phyloP scores from a whole-genome alignment of 176 grass and related monocot genomes.

The Urochloa ruziziensis region DNA sequence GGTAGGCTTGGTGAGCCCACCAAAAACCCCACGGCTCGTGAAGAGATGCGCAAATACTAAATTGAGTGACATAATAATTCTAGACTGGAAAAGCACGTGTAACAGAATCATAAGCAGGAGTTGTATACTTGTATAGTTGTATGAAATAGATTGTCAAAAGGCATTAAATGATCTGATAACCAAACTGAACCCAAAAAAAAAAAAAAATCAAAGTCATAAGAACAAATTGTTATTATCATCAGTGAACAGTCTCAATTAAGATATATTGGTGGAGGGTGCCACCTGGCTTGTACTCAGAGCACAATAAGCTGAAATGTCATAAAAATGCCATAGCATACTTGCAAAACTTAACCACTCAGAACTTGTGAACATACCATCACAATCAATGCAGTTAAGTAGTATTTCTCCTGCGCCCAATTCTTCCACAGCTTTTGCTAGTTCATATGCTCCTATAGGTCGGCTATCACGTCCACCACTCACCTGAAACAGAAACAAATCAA shows the following conservation, averaged over 20 bases:
- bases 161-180: neutral
- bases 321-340: neutral
- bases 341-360: conserved; percentile 12
- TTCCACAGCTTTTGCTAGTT: conserved; percentile 95
- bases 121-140: too few species aligned
- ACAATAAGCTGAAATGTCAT: neutral
- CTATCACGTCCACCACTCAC: conserved; percentile 87
- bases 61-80: neutral
- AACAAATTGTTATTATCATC: neutral
- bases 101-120: neutral
- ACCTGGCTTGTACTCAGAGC: neutral
- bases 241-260: neutral
- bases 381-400: conserved; percentile 96
- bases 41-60: neutral
- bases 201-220: neutral
- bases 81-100: neutral
- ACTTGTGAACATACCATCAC: conserved; percentile 71
- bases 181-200: conserved; percentile 18
- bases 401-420: conserved; percentile 92
- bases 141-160: neutral
- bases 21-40: neutral
- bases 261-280: neutral
- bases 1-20: neutral
- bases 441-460: conserved; percentile 85
- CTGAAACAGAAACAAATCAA: conserved; percentile 42